Base-by-base conservation (phyloP, 306 rosid genomes). In the Malus sylvestris region DNA sequence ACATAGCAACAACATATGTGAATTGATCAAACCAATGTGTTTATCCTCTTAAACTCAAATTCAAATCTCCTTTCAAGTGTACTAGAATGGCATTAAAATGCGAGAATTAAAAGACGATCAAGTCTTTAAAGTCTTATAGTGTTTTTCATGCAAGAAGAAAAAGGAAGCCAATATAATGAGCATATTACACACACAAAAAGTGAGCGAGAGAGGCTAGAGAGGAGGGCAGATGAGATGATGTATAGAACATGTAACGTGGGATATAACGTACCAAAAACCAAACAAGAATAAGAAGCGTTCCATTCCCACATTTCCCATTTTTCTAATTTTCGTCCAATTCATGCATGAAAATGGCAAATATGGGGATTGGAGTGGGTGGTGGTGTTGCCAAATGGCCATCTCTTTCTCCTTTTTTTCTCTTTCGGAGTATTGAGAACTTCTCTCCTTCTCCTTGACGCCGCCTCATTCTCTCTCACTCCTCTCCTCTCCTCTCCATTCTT, bases 361-460 rank as follows among this genome's bases (percentile, higher is more conserved):
- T 46, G 52, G 25, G 42, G 57, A 10, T 22, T 19, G 58, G 59
- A 23, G 25, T 60, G 40, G 38, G 14, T 58, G 55, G 14, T 58
- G 55, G 59, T 33, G 78, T 33, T 49, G 78, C 25, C 42, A 61
- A 38, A 59, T 73, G 55, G n/a, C 33, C 35, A 20, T 32, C 65
- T 65, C 12, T 67, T 30, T 75, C 49, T 27, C 72, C 67, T 22
- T 76, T 29, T 33, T 76, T 29, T 40, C 9, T 25, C 55, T 57
- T 49, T 58, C 25, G 1, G 58, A 2, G 58, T 57, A 33, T 63
- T 38, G 73, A 55, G 35, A 71, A 66, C 72, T 30, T 80, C 42
- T 77, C 85, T 70, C 63, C 81, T 83, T 81, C 90, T 73, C 40
- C 80, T 55, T 76, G 76, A 80, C 86, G 89, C 89, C 84, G 87